phyloP scores from a whole-genome alignment of 2,329 filamentous ascomycete genomes.

The Aureobasidium melanogenum region DNA sequence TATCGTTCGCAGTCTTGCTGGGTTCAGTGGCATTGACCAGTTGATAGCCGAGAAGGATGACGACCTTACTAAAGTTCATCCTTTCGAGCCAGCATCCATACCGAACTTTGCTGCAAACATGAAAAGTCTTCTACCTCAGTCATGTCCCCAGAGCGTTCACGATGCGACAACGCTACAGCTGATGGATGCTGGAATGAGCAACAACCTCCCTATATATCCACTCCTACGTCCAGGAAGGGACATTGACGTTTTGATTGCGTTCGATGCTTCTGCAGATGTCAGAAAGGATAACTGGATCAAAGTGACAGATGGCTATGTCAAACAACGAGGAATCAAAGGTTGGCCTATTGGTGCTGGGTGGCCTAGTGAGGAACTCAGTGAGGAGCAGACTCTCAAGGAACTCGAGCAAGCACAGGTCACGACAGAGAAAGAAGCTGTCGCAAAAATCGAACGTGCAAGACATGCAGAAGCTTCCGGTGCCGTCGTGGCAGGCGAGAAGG shows the following conservation, averaged over 20 bases:
- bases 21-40: conserved; percentile 66
- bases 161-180: conserved; percentile 52
- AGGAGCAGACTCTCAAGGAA: conserved; percentile 53
- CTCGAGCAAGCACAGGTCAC: conserved; percentile 60
- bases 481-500: conserved; percentile 17
- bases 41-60: conserved; percentile 75
- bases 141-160: conserved; percentile 70
- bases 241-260: conserved; percentile 83
- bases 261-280: conserved; percentile 90
- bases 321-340: conserved; percentile 80
- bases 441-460: conserved; percentile 54
- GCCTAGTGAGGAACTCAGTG: conserved; percentile 56
- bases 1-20: conserved; percentile 62
- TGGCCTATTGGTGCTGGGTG: conserved; percentile 95
- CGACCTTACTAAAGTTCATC: conserved; percentile 84
- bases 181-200: conserved; percentile 98
- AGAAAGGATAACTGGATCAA: conserved; percentile 94
- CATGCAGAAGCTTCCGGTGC: conserved; percentile 15
- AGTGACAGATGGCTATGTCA: conserved; percentile 85
- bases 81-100: conserved; percentile 82
- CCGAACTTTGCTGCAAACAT: conserved; percentile 85
- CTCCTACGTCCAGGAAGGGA: conserved; percentile 79
- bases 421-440: conserved; percentile 51
- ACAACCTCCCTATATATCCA: conserved; percentile 94
- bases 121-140: conserved; percentile 62